These are phyloP conservation scores for Plasmodium blacklocki DNA, from an alignment of 169 alveolate species.

Conservation along the genomic window DNA sequence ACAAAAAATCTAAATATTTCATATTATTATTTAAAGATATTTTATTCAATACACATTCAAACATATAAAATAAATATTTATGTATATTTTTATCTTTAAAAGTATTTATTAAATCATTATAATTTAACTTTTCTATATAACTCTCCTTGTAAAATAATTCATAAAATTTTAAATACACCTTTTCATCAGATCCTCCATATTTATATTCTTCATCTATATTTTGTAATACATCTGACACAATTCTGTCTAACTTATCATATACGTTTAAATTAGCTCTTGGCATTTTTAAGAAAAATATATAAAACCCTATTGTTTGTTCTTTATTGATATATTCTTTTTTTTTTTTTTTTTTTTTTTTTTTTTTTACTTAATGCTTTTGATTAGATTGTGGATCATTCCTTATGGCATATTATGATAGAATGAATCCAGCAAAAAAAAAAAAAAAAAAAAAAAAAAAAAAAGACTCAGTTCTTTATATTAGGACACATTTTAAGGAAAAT, in stretches of 20 bases:
- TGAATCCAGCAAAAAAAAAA: too few relatives aligned
- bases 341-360: not conserved
- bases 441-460: too few relatives aligned
- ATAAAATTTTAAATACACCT: slow-evolving; percentile 46
- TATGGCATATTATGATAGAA: too few relatives aligned
- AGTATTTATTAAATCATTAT: slow-evolving; percentile 28
- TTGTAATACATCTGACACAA: slow-evolving; percentile 45
- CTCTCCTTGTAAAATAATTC: slow-evolving; percentile 62
- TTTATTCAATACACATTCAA: slow-evolving; percentile 45
- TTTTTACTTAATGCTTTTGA: not conserved
- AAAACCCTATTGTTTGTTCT: not conserved
- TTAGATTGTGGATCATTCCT: too few relatives aligned
- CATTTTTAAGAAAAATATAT: slow-evolving; percentile 8
- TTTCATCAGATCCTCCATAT: slow-evolving; percentile 25
- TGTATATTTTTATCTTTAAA: slow-evolving; percentile 52
- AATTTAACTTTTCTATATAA: slow-evolving; percentile 30
- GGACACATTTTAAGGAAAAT: too few relatives aligned
- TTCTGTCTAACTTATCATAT: slow-evolving; percentile 33
- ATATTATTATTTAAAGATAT: slow-evolving; percentile 25
- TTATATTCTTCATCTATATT: slow-evolving; percentile 46
- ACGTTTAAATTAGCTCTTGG: slow-evolving; percentile 9
- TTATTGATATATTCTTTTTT: slow-evolving; percentile 6
- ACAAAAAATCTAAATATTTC: slow-evolving; percentile 56
- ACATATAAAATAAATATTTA: slow-evolving; percentile 66
- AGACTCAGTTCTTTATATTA: too few relatives aligned